Evolutionary conservation across 179 eudicot genomes (phyloP).

Genomic region (Kewa caespitosa): DNA sequence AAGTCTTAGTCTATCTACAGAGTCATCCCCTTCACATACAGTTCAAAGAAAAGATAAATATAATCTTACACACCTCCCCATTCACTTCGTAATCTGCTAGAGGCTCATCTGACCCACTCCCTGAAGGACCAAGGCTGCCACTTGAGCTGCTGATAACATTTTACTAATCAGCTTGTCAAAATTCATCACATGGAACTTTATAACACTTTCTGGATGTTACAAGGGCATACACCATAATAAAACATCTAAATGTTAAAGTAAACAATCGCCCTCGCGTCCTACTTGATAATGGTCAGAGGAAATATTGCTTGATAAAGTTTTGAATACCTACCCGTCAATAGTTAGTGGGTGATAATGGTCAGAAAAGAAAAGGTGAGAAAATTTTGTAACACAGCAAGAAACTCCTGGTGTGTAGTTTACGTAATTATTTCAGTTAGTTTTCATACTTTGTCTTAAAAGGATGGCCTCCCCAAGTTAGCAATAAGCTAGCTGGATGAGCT

Average conservation of each 20-base stretch:
- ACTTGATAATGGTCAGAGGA: background rate
- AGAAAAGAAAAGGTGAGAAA: too few relatives aligned
- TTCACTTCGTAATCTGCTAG: slow-evolving; percentile 63
- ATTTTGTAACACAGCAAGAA: too few relatives aligned
- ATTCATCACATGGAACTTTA: too few relatives aligned
- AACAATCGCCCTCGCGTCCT: background rate
- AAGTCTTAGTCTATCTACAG: background rate
- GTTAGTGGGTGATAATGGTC: too few relatives aligned
- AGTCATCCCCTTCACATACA: slow-evolving; percentile 16
- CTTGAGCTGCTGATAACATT: slow-evolving; percentile 51
- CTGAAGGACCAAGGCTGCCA: slow-evolving; percentile 50
- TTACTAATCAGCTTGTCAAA: slow-evolving; percentile 17
- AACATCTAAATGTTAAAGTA: background rate
- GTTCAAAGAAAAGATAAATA: background rate
- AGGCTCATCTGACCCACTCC: slow-evolving; percentile 45
- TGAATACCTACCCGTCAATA: too few relatives aligned
- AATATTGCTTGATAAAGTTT: too few relatives aligned
- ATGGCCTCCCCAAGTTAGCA: too few relatives aligned
- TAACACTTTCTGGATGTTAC: too few relatives aligned
- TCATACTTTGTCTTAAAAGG: too few relatives aligned
- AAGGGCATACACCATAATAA: too few relatives aligned
- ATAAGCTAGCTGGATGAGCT: background rate
- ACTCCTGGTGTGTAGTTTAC: too few relatives aligned
- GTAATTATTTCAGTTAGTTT: too few relatives aligned
- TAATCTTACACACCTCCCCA: slow-evolving; percentile 75